Percentiles rank a stretch among this genome's conserved stretches.
Conservation (phyloP, 768 basidiomycete species). For the Boletus fagicola region DNA sequence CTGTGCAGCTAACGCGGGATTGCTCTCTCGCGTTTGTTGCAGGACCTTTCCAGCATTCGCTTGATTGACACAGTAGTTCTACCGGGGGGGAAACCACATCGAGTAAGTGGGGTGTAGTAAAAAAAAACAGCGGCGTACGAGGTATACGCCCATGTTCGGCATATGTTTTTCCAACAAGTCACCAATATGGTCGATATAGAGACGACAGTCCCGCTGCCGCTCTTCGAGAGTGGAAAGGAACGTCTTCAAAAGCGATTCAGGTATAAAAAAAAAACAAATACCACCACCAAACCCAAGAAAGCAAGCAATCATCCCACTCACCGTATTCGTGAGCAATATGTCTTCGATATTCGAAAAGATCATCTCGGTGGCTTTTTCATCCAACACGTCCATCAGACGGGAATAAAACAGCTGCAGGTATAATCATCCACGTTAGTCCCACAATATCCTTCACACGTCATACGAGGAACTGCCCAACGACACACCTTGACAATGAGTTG, state of each 20-base stretch:
- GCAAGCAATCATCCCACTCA: slow-evolving; percentile 35
- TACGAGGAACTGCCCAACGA: too few species aligned
- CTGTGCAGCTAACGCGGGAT: slow-evolving; percentile 61
- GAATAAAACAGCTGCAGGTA: slow-evolving; percentile 75
- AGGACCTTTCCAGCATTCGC: slow-evolving; percentile 71
- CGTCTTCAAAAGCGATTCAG: slow-evolving; percentile 40
- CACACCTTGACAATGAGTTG: slow-evolving; percentile 88
- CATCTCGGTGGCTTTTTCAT: slow-evolving; percentile 71
- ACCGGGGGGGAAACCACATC: neutral
- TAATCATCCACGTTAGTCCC: neutral
- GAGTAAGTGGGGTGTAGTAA: neutral
- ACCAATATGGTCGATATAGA: slow-evolving; percentile 87
- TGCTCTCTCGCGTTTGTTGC: slow-evolving; percentile 66
- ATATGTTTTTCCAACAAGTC: slow-evolving; percentile 79
- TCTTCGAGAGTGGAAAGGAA: slow-evolving; percentile 90
- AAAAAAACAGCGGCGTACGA: slow-evolving; percentile 43
- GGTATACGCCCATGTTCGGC: slow-evolving; percentile 75
- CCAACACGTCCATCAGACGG: slow-evolving; percentile 67
- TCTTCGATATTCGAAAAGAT: slow-evolving; percentile 96
- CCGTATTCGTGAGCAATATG: slow-evolving; percentile 84
- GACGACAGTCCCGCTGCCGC: slow-evolving; percentile 84
- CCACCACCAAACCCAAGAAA: neutral
- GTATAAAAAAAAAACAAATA: neutral
- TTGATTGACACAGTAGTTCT: slow-evolving; percentile 94
- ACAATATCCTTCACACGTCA: neutral